phyloP scores from a whole-genome alignment of 208 protist species.

The Acanthamoeba lenticulata region DNA sequence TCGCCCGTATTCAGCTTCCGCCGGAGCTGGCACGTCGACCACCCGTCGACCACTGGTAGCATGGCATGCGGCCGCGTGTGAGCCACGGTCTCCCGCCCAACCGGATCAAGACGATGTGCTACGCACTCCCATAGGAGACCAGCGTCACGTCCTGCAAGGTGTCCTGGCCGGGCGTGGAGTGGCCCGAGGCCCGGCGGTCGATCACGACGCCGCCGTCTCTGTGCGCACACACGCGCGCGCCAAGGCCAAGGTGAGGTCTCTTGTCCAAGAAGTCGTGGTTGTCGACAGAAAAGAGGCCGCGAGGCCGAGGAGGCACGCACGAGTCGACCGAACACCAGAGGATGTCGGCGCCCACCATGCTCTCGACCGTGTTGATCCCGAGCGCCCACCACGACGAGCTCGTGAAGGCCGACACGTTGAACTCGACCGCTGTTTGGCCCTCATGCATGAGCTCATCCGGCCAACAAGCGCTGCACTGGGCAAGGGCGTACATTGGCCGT shows the following conservation, averaged over 20 bases:
- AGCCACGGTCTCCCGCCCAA: too few species aligned
- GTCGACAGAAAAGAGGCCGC: background rate
- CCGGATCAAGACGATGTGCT: too few species aligned
- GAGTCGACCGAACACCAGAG: constrained; percentile 8
- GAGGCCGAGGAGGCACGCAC: background rate
- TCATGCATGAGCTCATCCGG: too few species aligned
- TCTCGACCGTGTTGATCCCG: constrained; percentile 19
- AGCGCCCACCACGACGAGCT: constrained; percentile 7
- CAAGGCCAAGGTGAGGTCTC: too few species aligned
- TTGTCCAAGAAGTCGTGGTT: too few species aligned
- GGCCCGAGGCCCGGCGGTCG: background rate
- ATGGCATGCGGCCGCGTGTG: too few species aligned
- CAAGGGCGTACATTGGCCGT: background rate
- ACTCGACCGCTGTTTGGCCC: background rate
- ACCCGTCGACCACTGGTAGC: background rate
- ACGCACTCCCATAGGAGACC: background rate
- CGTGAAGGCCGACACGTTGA: background rate
- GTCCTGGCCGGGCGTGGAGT: background rate
- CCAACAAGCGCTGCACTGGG: too few species aligned
- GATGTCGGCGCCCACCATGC: constrained; percentile 43
- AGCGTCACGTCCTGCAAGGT: background rate
- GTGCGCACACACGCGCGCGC: background rate
- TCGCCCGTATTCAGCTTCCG: constrained; percentile 4
- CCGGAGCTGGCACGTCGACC: background rate
- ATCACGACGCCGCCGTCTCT: background rate